Conservation (phyloP, 2,329 filamentous ascomycete genomes). For the Fusarium dimerum region DNA sequence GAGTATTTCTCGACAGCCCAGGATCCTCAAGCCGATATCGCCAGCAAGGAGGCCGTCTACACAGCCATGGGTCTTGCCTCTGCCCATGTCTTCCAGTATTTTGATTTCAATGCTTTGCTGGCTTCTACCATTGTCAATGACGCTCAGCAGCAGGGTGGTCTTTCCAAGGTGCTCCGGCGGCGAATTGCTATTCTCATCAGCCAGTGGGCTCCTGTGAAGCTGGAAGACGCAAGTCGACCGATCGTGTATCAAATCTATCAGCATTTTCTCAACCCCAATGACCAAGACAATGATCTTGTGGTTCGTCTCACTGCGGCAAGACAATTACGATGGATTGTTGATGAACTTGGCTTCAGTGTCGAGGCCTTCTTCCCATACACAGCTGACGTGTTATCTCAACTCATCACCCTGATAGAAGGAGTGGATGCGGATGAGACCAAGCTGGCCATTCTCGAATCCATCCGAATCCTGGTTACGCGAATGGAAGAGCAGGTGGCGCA, state of each 20-base stretch:
- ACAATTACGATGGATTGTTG: conserved; percentile 76
- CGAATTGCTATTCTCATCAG: conserved; percentile 86
- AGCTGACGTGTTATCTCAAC: conserved; percentile 67
- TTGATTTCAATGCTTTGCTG: conserved; percentile 85
- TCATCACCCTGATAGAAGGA: conserved; percentile 78
- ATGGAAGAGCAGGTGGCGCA: conserved; percentile 71
- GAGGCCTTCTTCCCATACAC: conserved; percentile 77
- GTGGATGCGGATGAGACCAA: conserved; percentile 86
- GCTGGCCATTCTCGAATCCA: conserved; percentile 84
- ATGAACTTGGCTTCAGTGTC: conserved; percentile 80
- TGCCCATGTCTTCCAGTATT: conserved; percentile 67
- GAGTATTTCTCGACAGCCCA: conserved; percentile 80
- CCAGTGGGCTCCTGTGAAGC: conserved; percentile 83
- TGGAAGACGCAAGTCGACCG: conserved; percentile 66
- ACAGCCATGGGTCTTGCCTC: conserved; percentile 88
- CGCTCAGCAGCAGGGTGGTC: conserved; percentile 61
- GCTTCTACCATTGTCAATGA: conserved; percentile 75
- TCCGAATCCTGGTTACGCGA: conserved; percentile 76
- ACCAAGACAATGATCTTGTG: conserved; percentile 83
- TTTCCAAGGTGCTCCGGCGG: conserved; percentile 81
- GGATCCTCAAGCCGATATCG: conserved; percentile 64
- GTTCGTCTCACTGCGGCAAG: conserved; percentile 89
- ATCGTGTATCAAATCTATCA: conserved; percentile 87
- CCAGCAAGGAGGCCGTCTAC: conserved; percentile 92
- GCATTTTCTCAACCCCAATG: conserved; percentile 76